These are phyloP conservation scores for Talaromyces sp. DNA, from an alignment of 2,329 filamentous ascomycete species.

Conservation along the genomic window DNA sequence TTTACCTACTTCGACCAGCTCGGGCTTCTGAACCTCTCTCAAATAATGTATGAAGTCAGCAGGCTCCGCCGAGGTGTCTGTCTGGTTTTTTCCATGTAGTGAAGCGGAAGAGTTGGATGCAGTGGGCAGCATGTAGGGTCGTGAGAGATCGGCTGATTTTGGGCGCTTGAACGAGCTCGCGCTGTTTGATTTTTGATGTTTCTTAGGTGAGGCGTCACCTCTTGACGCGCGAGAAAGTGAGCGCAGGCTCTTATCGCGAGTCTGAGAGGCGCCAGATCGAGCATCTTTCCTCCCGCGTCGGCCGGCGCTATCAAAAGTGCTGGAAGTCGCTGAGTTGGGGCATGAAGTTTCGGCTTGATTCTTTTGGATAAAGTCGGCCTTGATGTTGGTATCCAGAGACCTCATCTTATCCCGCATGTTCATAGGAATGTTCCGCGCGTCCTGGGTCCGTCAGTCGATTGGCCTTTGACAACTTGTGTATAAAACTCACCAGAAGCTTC, in stretches of 20 bases:
- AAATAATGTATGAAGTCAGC: constrained; percentile 83
- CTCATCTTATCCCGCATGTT: constrained; percentile 95
- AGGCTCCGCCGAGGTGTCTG: constrained; percentile 68
- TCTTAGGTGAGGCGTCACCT: constrained; percentile 68
- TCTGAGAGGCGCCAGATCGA: constrained; percentile 31
- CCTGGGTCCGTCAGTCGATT: constrained; percentile 48
- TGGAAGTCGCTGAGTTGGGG: constrained; percentile 32
- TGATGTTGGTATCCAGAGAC: constrained; percentile 79
- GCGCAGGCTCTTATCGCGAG: constrained; percentile 44
- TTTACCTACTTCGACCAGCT: constrained; percentile 86
- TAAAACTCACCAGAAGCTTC: constrained; percentile 51
- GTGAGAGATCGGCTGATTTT: constrained; percentile 66
- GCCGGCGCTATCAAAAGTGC: constrained; percentile 22
- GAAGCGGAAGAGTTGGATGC: constrained; percentile 52
- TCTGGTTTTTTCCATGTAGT: constrained; percentile 58
- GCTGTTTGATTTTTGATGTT: constrained; percentile 59
- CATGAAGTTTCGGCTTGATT: constrained; percentile 64
- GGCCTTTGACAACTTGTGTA: constrained; percentile 51
- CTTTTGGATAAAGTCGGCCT: constrained; percentile 90
- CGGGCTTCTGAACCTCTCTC: constrained; percentile 71
- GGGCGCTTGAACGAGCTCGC: constrained; percentile 62
- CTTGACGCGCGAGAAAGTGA: constrained; percentile 61
- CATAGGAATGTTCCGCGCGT: constrained; percentile 87
- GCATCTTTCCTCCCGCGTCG: constrained; percentile 40
- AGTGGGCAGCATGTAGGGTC: constrained; percentile 53